phyloP scores from a whole-genome alignment of 2,329 filamentous ascomycete genomes.

The Colletotrichum tamarilloi region DNA sequence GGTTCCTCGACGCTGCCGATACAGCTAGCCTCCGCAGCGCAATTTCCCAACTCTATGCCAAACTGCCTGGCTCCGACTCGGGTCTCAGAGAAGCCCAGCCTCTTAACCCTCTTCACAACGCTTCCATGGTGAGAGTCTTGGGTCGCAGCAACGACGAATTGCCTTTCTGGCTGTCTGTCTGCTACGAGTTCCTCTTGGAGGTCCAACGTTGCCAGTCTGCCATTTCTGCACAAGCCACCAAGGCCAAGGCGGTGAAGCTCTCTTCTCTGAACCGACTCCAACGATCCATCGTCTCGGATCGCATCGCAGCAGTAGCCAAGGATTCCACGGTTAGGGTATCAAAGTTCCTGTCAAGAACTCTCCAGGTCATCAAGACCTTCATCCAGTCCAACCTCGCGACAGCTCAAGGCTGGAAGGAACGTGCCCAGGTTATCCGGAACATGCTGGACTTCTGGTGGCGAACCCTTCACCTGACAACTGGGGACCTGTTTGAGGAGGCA shows the following conservation, averaged over 20 bases:
- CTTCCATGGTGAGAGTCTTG: constrained; percentile 60
- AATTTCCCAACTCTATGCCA: constrained; percentile 49
- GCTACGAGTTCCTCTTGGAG: constrained; percentile 62
- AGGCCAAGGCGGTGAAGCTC: constrained; percentile 59
- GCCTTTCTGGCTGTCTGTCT: constrained; percentile 61
- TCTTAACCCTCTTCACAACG: constrained; percentile 70
- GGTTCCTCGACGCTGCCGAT: constrained; percentile 44
- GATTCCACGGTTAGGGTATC: constrained; percentile 69
- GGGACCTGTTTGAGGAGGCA: constrained; percentile 67
- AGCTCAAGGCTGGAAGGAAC: constrained; percentile 46
- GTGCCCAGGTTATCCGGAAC: constrained; percentile 47
- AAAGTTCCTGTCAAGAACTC: constrained; percentile 59
- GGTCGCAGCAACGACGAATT: constrained; percentile 42
- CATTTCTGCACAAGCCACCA: constrained; percentile 54
- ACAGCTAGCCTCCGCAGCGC: constrained; percentile 46
- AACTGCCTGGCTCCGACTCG: constrained; percentile 42
- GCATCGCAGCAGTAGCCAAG: constrained; percentile 66
- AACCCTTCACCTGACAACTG: constrained; percentile 60
- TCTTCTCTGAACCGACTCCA: constrained; percentile 70
- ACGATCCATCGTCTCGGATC: constrained; percentile 65
- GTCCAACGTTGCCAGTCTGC: constrained; percentile 54
- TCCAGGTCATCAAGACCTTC: constrained; percentile 56
- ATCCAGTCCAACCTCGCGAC: constrained; percentile 47
- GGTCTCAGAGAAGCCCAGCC: constrained; percentile 58
- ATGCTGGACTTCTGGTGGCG: constrained; percentile 66